These are phyloP conservation scores for Cladosporium oxysporum DNA, from an alignment of 2,329 filamentous ascomycete species.

Conservation along the genomic window DNA sequence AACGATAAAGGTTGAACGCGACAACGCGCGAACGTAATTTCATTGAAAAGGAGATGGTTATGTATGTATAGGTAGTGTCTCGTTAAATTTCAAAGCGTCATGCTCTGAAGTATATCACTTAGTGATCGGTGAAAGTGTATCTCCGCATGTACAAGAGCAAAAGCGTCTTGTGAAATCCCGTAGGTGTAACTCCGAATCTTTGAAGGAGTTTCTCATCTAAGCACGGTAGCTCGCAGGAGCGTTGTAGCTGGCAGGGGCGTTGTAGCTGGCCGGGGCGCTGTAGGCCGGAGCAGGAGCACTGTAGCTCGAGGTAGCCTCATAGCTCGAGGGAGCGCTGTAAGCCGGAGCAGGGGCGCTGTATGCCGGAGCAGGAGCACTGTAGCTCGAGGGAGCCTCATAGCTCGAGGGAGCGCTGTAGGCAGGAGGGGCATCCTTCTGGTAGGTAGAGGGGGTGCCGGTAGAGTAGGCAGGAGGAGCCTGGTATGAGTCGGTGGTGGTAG, in stretches of 20 bases:
- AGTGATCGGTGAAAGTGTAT: not conserved
- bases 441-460: not conserved
- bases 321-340: not conserved
- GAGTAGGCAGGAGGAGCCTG: not conserved
- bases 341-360: not conserved
- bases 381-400: not conserved
- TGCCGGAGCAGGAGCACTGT: not conserved
- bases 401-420: not conserved
- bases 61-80: conserved; percentile 1
- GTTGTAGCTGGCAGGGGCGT: not conserved
- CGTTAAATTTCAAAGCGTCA: not conserved
- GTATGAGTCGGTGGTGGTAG: not conserved
- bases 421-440: conserved; percentile 2
- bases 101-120: not conserved
- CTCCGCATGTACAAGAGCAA: not conserved
- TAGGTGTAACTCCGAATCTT: not conserved
- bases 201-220: not conserved
- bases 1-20: not conserved
- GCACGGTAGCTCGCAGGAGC: not conserved
- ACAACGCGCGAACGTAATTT: not conserved
- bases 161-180: not conserved
- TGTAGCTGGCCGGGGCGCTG: not conserved
- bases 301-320: not conserved
- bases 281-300: not conserved
- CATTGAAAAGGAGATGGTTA: not conserved